Conservation (phyloP, 257 asterid species). For the Nemophila menziesii region DNA sequence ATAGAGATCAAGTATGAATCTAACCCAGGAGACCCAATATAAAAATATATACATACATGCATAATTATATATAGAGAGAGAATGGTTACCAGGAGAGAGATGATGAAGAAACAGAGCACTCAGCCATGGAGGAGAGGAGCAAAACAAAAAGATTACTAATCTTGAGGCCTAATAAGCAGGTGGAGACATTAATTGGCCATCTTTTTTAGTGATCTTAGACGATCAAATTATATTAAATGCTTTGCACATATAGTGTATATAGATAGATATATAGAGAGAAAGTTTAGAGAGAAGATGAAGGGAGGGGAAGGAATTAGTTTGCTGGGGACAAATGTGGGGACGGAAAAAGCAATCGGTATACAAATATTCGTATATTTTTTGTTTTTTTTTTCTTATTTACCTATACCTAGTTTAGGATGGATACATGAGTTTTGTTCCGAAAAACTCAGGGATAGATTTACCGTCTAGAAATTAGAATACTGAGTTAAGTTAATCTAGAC, state of each 20-base stretch:
- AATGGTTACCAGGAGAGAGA: constrained; percentile 15
- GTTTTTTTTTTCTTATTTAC: background rate
- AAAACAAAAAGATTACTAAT: constrained; percentile 4
- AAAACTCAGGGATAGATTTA: too few species aligned
- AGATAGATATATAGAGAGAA: constrained; percentile 6
- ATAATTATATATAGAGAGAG: background rate
- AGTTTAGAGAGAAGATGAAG: constrained; percentile 11
- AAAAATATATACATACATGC: background rate
- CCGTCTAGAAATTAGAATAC: too few species aligned
- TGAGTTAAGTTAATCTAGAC: too few species aligned
- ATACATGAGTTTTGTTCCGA: too few species aligned
- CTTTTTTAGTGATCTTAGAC: constrained; percentile 22
- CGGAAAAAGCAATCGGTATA: constrained; percentile 13
- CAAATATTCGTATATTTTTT: background rate
- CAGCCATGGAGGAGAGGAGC: constrained; percentile 11
- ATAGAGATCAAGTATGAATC: constrained; percentile 2
- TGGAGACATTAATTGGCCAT: constrained; percentile 15
- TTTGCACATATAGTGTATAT: constrained; percentile 12
- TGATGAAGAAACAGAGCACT: constrained; percentile 14
- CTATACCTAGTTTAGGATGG: too few species aligned
- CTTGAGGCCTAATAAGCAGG: constrained; percentile 3
- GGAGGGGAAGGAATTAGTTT: constrained; percentile 24
- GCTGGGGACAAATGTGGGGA: constrained; percentile 12
- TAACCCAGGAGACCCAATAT: constrained; percentile 1
- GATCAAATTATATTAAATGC: constrained; percentile 21